phyloP scores from a whole-genome alignment of 805 yeast species.

The Ogataea polymorpha region DNA sequence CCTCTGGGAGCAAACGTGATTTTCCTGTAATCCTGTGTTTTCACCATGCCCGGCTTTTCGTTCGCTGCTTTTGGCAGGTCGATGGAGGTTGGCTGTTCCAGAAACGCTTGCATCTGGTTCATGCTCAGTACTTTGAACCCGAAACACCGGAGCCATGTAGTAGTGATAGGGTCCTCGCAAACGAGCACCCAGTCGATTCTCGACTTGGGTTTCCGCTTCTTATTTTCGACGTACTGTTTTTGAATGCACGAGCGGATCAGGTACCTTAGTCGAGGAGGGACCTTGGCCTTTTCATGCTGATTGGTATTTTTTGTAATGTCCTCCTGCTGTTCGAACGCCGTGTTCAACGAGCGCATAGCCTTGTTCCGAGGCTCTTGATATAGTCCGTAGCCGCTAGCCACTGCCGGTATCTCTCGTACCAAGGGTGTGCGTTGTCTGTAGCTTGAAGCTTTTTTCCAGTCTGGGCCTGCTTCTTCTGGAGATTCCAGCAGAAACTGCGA shows the following conservation, averaged over 20 bases:
- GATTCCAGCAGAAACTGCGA: constrained; percentile 37
- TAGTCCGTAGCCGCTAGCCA: constrained; percentile 15
- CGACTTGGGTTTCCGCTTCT: constrained; percentile 16
- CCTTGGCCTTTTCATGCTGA: constrained; percentile 32
- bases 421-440: constrained; percentile 45
- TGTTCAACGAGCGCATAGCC: background rate
- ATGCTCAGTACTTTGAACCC: constrained; percentile 52
- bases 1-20: constrained; percentile 62
- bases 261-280: constrained; percentile 53
- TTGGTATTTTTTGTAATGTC: background rate
- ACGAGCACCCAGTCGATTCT: constrained; percentile 49
- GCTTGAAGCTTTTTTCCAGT: constrained; percentile 47
- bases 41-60: constrained; percentile 14
- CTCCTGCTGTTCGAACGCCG: background rate
- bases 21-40: constrained; percentile 43
- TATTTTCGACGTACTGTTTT: constrained; percentile 45
- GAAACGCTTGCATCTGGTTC: constrained; percentile 45
- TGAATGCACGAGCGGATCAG: constrained; percentile 58
- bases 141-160: constrained; percentile 51
- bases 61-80: constrained; percentile 20
- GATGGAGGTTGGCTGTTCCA: constrained; percentile 24
- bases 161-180: constrained; percentile 56
- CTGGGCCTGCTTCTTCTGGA: constrained; percentile 44
- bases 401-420: constrained; percentile 32
- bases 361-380: background rate